Evolutionary conservation across 2,329 filamentous ascomycete genomes (phyloP).

Genomic region (Atkinsonella texensis): DNA sequence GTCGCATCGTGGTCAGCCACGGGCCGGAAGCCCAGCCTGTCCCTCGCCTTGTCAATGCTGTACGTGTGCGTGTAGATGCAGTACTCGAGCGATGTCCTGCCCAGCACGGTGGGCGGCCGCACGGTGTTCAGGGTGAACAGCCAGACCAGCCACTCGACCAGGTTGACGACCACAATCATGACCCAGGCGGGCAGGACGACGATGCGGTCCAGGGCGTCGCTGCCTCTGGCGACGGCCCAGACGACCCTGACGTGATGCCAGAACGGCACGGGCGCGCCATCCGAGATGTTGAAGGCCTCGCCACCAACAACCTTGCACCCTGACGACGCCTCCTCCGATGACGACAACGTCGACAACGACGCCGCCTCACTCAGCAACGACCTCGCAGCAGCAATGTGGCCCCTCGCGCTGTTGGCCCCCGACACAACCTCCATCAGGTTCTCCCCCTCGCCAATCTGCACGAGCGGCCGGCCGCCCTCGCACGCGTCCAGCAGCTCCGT

Average conservation of each 20-base stretch:
- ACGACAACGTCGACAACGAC: neutral
- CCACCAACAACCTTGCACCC: constrained; percentile 16
- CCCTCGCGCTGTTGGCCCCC: neutral
- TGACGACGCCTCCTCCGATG: neutral
- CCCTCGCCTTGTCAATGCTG: constrained; percentile 9
- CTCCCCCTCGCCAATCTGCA: constrained; percentile 13
- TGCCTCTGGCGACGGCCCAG: constrained; percentile 12
- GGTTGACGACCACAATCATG: constrained; percentile 8
- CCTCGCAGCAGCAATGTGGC: neutral
- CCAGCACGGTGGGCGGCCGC: constrained; percentile 13
- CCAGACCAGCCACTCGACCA: constrained; percentile 13
- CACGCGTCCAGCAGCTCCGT: constrained; percentile 20
- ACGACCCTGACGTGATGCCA: constrained; percentile 18
- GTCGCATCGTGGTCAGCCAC: neutral
- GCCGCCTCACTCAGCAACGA: neutral
- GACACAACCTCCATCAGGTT: neutral
- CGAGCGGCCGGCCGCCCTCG: constrained; percentile 21
- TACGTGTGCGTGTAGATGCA: constrained; percentile 11
- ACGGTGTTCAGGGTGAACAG: constrained; percentile 14
- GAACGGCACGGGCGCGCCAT: constrained; percentile 18
- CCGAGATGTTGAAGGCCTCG: constrained; percentile 24
- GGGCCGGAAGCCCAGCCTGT: constrained; percentile 5
- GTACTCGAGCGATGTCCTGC: constrained; percentile 13
- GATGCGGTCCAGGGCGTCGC: neutral
- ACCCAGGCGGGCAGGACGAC: constrained; percentile 16